Base-by-base conservation (phyloP, 208 protist species). In the Leptomonas pyrrhocoris region DNA sequence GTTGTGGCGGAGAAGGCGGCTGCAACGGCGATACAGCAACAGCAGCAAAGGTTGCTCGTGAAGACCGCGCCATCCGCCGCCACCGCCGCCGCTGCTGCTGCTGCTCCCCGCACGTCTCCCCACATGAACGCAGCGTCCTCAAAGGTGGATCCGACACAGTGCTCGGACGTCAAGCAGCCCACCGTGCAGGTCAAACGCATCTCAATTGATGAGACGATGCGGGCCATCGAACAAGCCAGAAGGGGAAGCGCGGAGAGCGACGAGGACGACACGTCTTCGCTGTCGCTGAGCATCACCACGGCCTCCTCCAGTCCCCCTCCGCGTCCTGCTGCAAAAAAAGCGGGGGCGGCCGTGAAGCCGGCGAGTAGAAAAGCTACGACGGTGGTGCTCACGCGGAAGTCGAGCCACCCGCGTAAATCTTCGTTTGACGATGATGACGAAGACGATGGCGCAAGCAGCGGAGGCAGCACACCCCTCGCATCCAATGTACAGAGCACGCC, bases 391-490 rank as follows among this genome's bases (percentile, higher is more conserved):
- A 25, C 15, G 31, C 2, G 57, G 12, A 68, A 50, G 34, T n/a
- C 28, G 4, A 61, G 42, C 2, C 73, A 66, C 50, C 34, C 48
- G 23, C 60, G 69, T 11, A 51, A 49, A 13, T 84, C 79, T 0
- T 76, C 79, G 36, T 84, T 84, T 36, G 79, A 84, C 48, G 76
- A 81, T 18, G 79, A 80, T 59, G 73, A 84, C 23, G 68, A 71
- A 1, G 67, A 40, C 18, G 58, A 28, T 27, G 55, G 30, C n/a
- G 31, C 59, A 27, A 63, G 16, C 40, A 50, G 21, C 0, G 5
- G 0, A 21, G n/a, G 2, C 13, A 75, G 25, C 2, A 36, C n/a
- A 15, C 56, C 59, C 0, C 46, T 28, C 2, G 12, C 28, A n/a
- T 49, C n/a, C 8, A 1, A 13, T n/a, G 15, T 18, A 16, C 34